These are phyloP conservation scores for Sclerotinia glacialis DNA, from an alignment of 2,329 filamentous ascomycete species.

Conservation along the genomic window DNA sequence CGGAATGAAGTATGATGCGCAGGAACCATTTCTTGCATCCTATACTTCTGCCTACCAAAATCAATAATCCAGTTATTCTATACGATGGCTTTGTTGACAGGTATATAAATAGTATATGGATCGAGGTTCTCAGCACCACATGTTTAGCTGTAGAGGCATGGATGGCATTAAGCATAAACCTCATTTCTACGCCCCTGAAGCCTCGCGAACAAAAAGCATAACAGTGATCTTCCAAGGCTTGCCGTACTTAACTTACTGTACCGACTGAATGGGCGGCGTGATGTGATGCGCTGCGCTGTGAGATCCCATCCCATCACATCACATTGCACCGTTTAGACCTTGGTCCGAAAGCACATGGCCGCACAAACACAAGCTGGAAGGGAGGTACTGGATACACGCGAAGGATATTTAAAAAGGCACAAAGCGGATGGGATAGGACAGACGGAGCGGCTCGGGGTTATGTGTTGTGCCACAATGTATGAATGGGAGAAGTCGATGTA, in stretches of 20 bases:
- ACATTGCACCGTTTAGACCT: conserved; percentile 21
- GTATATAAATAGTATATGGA: conserved; percentile 11
- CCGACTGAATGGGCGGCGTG: conserved; percentile 21
- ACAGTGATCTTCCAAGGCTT: conserved; percentile 12
- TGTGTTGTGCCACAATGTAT: neutral
- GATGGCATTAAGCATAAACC: neutral
- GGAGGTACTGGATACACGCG: neutral
- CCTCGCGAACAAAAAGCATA: conserved; percentile 8
- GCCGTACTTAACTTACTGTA: conserved; percentile 9
- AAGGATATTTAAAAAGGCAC: conserved; percentile 14
- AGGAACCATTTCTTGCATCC: neutral
- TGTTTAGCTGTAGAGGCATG: neutral
- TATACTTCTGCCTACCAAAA: conserved; percentile 10
- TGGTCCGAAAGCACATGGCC: conserved; percentile 11
- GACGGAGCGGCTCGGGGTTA: conserved; percentile 8
- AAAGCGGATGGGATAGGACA: conserved; percentile 11
- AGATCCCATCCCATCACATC: conserved; percentile 6
- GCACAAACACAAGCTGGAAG: conserved; percentile 16
- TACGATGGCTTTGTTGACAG: conserved; percentile 6
- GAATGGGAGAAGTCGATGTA: conserved; percentile 1
- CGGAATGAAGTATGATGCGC: neutral
- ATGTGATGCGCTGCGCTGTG: conserved; percentile 4
- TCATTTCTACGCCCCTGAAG: neutral
- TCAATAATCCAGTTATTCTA: neutral
- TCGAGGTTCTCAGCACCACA: neutral